These are phyloP conservation scores for Juglanconis juglandina DNA, from an alignment of 2,329 filamentous ascomycete species.

Conservation along the genomic window DNA sequence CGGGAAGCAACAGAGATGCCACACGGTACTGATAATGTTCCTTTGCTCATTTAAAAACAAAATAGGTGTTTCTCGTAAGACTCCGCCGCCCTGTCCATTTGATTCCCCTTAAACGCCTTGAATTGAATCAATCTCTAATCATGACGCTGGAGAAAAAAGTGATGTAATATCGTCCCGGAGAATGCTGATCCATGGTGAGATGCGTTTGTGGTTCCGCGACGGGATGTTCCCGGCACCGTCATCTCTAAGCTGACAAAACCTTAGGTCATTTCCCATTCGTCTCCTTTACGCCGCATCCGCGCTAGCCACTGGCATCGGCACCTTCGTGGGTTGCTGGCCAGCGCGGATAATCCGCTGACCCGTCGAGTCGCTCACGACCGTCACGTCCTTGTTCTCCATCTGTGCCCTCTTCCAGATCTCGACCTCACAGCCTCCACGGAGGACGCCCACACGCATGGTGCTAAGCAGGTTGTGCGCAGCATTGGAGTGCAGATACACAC, in stretches of 20 bases:
- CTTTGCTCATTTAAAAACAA: not conserved
- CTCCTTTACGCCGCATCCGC: conserved; percentile 70
- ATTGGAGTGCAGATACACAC: conserved; percentile 87
- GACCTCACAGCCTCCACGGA: conserved; percentile 82
- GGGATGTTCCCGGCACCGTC: not conserved
- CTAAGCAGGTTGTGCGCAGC: conserved; percentile 84
- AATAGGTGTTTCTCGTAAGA: not conserved
- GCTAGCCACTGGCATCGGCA: conserved; percentile 73
- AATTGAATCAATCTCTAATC: not conserved
- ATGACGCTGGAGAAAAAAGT: not conserved
- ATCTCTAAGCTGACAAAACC: not conserved
- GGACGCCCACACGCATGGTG: conserved; percentile 83
- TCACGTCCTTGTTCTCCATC: conserved; percentile 78
- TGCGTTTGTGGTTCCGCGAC: not conserved
- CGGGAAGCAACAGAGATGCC: not conserved
- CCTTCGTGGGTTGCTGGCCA: conserved; percentile 79
- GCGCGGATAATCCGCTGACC: conserved; percentile 83
- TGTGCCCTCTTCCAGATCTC: conserved; percentile 91
- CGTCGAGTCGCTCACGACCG: conserved; percentile 73
- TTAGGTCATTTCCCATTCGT: not conserved
- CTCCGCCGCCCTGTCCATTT: not conserved
- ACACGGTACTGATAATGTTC: not conserved
- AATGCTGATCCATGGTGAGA: not conserved
- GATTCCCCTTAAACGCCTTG: not conserved
- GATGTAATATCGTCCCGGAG: not conserved